These are phyloP conservation scores for Phytophthora pinifolia DNA, from an alignment of 352 stramenopile species.

Conservation along the genomic window DNA sequence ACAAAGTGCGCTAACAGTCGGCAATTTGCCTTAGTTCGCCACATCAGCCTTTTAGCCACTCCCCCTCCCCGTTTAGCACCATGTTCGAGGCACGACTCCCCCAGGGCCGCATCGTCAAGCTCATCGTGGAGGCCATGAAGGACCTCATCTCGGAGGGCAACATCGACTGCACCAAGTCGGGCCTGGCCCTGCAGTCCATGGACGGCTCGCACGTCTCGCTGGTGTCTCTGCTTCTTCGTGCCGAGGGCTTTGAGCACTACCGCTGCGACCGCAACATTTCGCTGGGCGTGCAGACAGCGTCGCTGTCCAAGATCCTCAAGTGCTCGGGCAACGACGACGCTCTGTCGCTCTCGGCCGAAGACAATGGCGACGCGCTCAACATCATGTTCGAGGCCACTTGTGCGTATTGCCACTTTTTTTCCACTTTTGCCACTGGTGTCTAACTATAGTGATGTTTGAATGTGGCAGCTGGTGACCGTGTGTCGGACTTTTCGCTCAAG, in stretches of 20 bases:
- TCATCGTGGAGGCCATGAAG: constrained; percentile 99
- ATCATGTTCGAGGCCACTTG: constrained; percentile 98
- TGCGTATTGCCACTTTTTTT: constrained; percentile 34
- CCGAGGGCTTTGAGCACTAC: constrained; percentile 97
- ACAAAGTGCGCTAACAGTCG: constrained; percentile 28
- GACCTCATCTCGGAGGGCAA: constrained; percentile 99
- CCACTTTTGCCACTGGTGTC: not conserved
- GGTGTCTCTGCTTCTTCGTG: constrained; percentile 93
- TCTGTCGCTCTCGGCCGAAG: constrained; percentile 98
- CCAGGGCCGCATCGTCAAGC: constrained; percentile 97
- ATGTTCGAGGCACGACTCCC: constrained; percentile 99
- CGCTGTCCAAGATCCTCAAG: constrained; percentile 99
- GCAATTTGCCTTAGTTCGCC: constrained; percentile 30
- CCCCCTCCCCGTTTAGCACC: constrained; percentile 28
- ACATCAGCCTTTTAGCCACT: constrained; percentile 3
- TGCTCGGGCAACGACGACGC: constrained; percentile 98
- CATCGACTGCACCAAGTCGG: constrained; percentile 94
- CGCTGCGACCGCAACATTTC: constrained; percentile 97
- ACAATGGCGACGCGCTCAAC: constrained; percentile 95
- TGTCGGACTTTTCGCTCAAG: constrained; percentile 98
- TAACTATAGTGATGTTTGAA: constrained; percentile 8
- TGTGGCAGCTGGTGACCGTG: constrained; percentile 80
- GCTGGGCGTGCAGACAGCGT: constrained; percentile 96
- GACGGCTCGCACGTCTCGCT: constrained; percentile 99
- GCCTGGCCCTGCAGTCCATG: constrained; percentile 97